Evolutionary conservation across 352 stramenopile genomes (phyloP).

Genomic region (Phytophthora sojae): DNA sequence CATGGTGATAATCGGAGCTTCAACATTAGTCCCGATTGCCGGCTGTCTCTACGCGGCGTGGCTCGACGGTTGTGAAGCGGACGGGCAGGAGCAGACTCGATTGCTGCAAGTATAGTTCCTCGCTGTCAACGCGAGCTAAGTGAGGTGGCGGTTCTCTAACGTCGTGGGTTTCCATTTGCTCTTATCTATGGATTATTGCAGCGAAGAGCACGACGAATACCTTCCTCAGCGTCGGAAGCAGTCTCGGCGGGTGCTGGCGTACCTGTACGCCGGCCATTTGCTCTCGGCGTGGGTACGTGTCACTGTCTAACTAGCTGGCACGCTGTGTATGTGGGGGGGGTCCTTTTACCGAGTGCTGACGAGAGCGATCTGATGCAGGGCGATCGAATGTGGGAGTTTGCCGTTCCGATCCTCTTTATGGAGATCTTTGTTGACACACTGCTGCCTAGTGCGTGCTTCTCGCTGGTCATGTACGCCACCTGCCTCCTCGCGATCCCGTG

Average conservation of each 20-base stretch:
- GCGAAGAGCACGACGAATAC: constrained; percentile 12
- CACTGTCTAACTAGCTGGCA: background rate
- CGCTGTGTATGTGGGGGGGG: background rate
- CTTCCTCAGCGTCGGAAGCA: constrained; percentile 11
- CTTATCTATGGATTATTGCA: constrained; percentile 3
- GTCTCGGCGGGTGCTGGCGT: constrained; percentile 55
- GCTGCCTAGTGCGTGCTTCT: constrained; percentile 77
- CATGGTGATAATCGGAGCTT: constrained; percentile 66
- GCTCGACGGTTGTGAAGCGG: constrained; percentile 33
- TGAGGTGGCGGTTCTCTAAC: background rate
- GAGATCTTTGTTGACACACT: constrained; percentile 88
- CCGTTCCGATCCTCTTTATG: constrained; percentile 86
- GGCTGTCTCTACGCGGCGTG: constrained; percentile 52
- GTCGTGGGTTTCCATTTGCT: background rate
- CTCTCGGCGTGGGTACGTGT: constrained; percentile 78
- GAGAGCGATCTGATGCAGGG: constrained; percentile 40
- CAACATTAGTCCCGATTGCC: constrained; percentile 56
- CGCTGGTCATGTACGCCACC: constrained; percentile 75
- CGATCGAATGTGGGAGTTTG: constrained; percentile 87
- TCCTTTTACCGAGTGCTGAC: constrained; percentile 3
- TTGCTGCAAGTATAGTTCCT: constrained; percentile 53
- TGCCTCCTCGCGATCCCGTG: constrained; percentile 75
- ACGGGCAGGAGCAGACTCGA: constrained; percentile 35
- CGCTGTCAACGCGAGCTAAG: background rate
- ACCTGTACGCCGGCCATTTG: constrained; percentile 81